phyloP scores from a whole-genome alignment of 1,139 yeast genomes.

The Zhuliangozyma blackwelliae region DNA sequence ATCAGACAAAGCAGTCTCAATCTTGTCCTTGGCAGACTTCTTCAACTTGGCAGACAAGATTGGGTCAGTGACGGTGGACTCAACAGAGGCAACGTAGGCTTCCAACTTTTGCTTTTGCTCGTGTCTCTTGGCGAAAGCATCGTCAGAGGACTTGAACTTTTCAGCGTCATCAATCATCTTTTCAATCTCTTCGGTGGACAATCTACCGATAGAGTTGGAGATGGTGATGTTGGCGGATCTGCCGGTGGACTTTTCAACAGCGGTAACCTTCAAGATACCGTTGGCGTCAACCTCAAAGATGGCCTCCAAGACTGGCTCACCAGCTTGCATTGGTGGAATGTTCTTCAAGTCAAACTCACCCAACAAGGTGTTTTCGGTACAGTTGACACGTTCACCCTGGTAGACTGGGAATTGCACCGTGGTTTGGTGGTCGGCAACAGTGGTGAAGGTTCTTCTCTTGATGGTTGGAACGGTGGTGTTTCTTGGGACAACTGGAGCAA shows the following conservation, averaged over 20 bases:
- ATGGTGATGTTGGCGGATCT: conserved; percentile 99
- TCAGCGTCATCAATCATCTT: conserved; percentile 99
- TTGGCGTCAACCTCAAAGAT: conserved; percentile 99
- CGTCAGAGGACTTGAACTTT: conserved; percentile 98
- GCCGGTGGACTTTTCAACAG: conserved; percentile 98
- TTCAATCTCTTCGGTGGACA: conserved; percentile 95
- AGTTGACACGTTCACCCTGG: conserved; percentile 99
- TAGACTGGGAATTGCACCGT: conserved; percentile 99
- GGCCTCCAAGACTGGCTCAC: conserved; percentile 99
- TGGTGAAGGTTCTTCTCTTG: conserved; percentile 99
- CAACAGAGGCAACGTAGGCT: conserved; percentile 97
- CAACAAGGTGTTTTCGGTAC: conserved; percentile 97
- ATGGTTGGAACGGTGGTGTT: conserved; percentile 99
- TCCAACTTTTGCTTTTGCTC: conserved; percentile 99
- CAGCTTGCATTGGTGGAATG: conserved; percentile 99
- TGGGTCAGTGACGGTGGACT: conserved; percentile 96
- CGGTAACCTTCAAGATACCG: conserved; percentile 99
- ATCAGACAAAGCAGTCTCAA: conserved; percentile 97
- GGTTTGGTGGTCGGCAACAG: conserved; percentile 99
- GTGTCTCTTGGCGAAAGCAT: conserved; percentile 99
- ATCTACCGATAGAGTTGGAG: conserved; percentile 99
- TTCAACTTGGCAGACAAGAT: conserved; percentile 96
- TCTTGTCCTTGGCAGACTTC: conserved; percentile 97
- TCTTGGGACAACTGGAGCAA: conserved; percentile 99
- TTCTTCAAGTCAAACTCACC: conserved; percentile 99